Evolutionary conservation across 768 basidiomycete species (phyloP).

Genomic region (Cubamyces sp.): DNA sequence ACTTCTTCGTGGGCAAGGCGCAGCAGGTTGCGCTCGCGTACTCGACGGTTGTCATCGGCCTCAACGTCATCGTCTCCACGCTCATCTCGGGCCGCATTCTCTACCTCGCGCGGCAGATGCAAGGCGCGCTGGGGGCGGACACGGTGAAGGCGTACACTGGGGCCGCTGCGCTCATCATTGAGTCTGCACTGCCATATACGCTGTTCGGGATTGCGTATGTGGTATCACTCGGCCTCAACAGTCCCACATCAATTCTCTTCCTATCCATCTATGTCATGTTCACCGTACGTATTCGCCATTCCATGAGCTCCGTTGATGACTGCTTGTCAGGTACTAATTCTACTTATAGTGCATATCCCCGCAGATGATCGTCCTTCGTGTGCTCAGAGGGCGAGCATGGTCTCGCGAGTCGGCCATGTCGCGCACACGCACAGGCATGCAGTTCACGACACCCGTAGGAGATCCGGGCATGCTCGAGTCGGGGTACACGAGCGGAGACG

Average conservation of each 20-base stretch:
- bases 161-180: slow-evolving; percentile 39
- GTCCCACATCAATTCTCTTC: slow-evolving; percentile 39
- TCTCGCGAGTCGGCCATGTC: slow-evolving; percentile 2
- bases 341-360: slow-evolving; percentile 20
- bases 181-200: slow-evolving; percentile 43
- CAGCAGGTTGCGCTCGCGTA: slow-evolving; percentile 19
- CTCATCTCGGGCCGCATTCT: slow-evolving; percentile 24
- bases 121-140: slow-evolving; percentile 5
- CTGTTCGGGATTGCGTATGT: slow-evolving; percentile 42
- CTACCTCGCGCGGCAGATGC: slow-evolving; percentile 1
- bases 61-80: slow-evolving; percentile 18
- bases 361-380: slow-evolving; percentile 26
- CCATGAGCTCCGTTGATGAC: no score
- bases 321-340: background rate
- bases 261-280: slow-evolving; percentile 45
- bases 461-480: background rate
- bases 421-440: background rate
- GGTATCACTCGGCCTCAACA: slow-evolving; percentile 38
- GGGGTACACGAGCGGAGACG: background rate
- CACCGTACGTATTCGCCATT: slow-evolving; percentile 33
- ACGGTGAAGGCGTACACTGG: slow-evolving; percentile 33
- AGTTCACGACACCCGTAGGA: background rate
- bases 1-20: slow-evolving; percentile 22
- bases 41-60: slow-evolving; percentile 19
- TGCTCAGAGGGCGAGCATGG: slow-evolving; percentile 15